Evolutionary conservation across 2,329 filamentous ascomycete species (phyloP), one percentile per base, ranked within the genome.

Genomic region (Passalora sequoiae): DNA sequence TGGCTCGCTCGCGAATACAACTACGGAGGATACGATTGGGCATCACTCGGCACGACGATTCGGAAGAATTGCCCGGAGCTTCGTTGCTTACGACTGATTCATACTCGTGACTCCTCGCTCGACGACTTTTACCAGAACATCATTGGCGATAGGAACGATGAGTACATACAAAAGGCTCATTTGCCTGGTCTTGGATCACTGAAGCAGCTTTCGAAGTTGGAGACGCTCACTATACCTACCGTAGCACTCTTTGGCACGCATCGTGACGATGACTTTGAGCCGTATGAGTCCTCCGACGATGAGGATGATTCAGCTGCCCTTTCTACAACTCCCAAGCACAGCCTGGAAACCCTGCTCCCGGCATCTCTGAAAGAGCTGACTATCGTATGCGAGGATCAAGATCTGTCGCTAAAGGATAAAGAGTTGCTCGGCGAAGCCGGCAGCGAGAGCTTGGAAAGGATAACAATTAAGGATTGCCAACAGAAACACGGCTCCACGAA

Each of bases 221-320:
- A 39, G 10, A 39, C 19, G 6, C 10, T 29, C 7, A 13, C 21
- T 9, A 12, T 39, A 12, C 29, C 37, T 4, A 17, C 9, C 17
- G 17, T 39, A 17, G 37, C 37, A 10, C 24, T 39, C 4, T 39
- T 39, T 13, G 37, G 37, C 12, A 39, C 37, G 12, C 37, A 39
- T 39, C 13, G 27, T 4, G 37, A 39, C 15, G 37, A 39, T 17
- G 24, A 24, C 8, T 39, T 39, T 24, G 24, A 17, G 8, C 37
- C 37, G 9, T 15, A 5, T 13, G 37, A 39, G 19, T 19, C 17
- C n/a, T 29, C 24, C 13, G 38, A 40, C 17, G 16, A 28, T 1
- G 27, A 40, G 6, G 19, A 40, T 13, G 24, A 21, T 9, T 9
- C 30, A 12, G 27, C 19, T 6, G n/a, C n/a, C n/a, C n/a, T n/a